phyloP scores from a whole-genome alignment of 1,284 basidiomycete genomes.

The Microbotryum intermedium region DNA sequence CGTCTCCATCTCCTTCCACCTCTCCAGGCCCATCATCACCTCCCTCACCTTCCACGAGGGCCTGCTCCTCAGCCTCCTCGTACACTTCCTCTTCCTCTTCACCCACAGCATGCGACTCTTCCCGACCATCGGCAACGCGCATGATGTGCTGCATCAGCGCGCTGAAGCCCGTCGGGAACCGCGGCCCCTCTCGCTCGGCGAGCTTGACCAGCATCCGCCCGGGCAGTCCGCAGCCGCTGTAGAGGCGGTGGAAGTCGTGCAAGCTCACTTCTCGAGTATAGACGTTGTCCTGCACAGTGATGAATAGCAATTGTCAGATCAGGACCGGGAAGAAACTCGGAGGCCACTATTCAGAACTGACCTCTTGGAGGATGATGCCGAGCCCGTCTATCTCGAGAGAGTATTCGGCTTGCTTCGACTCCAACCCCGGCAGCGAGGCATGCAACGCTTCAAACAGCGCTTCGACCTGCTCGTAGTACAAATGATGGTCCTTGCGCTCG shows the following conservation, averaged over 20 bases:
- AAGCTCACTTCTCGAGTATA: constrained; percentile 27
- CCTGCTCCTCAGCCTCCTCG: background rate
- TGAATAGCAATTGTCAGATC: background rate
- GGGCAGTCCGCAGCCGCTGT: constrained; percentile 30
- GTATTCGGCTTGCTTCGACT: constrained; percentile 15
- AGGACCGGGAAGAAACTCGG: background rate
- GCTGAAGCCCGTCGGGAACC: constrained; percentile 33
- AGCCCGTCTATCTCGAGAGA: constrained; percentile 25
- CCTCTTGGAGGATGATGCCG: constrained; percentile 27
- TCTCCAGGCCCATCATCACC: constrained; percentile 1
- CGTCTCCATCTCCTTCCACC: background rate
- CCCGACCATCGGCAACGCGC: constrained; percentile 1
- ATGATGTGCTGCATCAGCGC: constrained; percentile 31
- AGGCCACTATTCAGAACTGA: background rate
- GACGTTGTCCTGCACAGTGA: constrained; percentile 28
- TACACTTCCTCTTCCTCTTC: constrained; percentile 4
- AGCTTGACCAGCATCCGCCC: constrained; percentile 28
- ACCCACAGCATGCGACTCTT: background rate
- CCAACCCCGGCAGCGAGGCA: constrained; percentile 8
- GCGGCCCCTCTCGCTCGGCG: constrained; percentile 4
- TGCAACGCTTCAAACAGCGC: constrained; percentile 17
- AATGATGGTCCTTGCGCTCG: constrained; percentile 6
- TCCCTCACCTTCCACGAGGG: background rate
- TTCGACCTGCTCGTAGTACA: constrained; percentile 26
- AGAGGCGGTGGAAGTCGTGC: constrained; percentile 32